phyloP scores from a whole-genome alignment of 176 grass and related monocot species.

The Triticum monococcum region DNA sequence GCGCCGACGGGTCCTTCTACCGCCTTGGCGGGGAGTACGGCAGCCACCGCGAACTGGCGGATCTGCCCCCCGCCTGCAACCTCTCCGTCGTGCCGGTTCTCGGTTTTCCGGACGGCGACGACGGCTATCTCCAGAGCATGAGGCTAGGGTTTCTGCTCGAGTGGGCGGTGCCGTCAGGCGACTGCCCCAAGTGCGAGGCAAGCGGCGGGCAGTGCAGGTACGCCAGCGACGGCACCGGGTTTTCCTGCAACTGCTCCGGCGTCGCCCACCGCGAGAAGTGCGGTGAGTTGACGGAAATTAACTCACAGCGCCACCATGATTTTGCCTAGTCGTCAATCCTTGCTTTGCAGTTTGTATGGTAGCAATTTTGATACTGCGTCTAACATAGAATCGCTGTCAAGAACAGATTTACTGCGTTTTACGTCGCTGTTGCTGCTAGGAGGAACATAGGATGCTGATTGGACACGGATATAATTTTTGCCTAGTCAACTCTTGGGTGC shows the following conservation, averaged over 20 bases:
- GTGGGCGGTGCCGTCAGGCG: not conserved
- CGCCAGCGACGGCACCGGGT: accelerated
- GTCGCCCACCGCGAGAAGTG: not conserved
- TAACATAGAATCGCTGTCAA: not conserved
- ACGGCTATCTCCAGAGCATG: not conserved
- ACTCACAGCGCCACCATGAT: not conserved
- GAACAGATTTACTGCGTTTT: not conserved
- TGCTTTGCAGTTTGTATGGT: not conserved
- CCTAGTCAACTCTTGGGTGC: not conserved
- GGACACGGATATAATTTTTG: not conserved
- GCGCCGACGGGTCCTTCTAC: not conserved
- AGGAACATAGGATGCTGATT: not conserved
- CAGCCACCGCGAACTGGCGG: not conserved
- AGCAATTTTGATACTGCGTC: not conserved
- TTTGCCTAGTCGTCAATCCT: not conserved
- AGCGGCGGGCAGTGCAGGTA: conserved; percentile 35
- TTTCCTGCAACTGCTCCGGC: conserved; percentile 26
- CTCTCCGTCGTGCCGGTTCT: conserved; percentile 5
- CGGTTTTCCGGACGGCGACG: not conserved
- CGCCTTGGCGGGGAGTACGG: not conserved
- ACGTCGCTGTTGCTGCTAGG: not conserved
- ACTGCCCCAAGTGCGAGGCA: conserved; percentile 28
- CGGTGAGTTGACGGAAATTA: conserved; percentile 18
- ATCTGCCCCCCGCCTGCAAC: not conserved
- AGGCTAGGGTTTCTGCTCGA: conserved; percentile 21